Evolutionary conservation across 2,329 filamentous ascomycete genomes (phyloP).

Genomic region (Colletotrichum destructivum): DNA sequence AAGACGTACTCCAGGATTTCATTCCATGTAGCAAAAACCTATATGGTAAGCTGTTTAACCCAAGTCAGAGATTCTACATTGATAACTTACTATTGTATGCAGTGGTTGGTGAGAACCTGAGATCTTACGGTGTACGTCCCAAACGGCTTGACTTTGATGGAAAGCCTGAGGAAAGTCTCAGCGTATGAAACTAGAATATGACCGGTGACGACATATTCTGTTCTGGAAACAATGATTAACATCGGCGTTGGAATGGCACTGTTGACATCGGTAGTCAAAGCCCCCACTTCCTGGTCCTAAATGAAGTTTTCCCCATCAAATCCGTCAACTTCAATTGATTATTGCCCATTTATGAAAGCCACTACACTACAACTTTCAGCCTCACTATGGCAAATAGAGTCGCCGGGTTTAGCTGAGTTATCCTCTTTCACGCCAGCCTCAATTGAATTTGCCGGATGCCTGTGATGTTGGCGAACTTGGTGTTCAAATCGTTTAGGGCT

Average conservation of each 20-base stretch:
- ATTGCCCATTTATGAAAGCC: too few species aligned
- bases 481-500: too few species aligned
- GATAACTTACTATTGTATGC: neutral
- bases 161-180: neutral
- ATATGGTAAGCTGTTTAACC: neutral
- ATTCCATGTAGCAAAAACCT: neutral
- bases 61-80: neutral
- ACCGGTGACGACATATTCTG: neutral
- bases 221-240: neutral
- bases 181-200: neutral
- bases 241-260: neutral
- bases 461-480: too few species aligned
- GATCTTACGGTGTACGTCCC: neutral
- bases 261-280: neutral
- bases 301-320: too few species aligned
- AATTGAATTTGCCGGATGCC: too few species aligned
- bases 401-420: too few species aligned
- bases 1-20: neutral
- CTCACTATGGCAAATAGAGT: too few species aligned
- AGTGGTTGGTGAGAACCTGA: constrained; percentile 1
- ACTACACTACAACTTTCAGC: too few species aligned
- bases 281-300: too few species aligned
- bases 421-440: too few species aligned
- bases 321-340: too few species aligned
- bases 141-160: constrained; percentile 3